Base-by-base conservation (phyloP, 371 early-diverging fungal species). In the Syncephalastrum racemosum region DNA sequence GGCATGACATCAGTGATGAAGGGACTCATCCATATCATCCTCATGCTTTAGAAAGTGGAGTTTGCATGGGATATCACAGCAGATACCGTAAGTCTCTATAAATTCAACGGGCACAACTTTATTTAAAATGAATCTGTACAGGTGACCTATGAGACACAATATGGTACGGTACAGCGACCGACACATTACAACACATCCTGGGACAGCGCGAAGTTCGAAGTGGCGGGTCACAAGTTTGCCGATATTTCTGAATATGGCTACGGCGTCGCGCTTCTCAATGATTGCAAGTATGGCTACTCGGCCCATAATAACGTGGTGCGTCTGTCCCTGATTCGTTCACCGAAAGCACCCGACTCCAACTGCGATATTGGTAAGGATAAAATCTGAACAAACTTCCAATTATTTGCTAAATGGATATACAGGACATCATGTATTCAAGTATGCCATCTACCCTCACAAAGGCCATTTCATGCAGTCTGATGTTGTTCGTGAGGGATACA, bases 131-230 rank as follows among this genome's bases (percentile, higher is more conserved):
- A 12, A 27, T 50, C 20, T 51, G 15, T 19, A 20, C 59, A 77
- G 75, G 94, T 96, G 10, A 96, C 96, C 0, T 98, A 95, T 64
- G 97, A 98, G 61, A 93, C 94, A 5, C 95, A 95, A 70, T 96
- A 91, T 74, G 98, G 99, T 12, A 84, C 83, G 25, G 79, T 97
- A 4, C 88, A 89, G 66, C 81, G 99, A 41, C 95, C 98, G 2
- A 97, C 93, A 3, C 95, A 96, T 46, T 93, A 84, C 80, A 98
- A 97, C 71, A 96, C 92, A 4, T 86, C 89, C 16, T 91, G 91
- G 83, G 97, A 97, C 62, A 77, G 91, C 61, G 96, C 97, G 14
- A 89, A 90, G 53, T 79, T 79, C 46, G 79, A 79, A 60, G 79
- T 77, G 64, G 44, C 36, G 70, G 96, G 90, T 0, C 99, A 98